Evolutionary conservation across 208 protist genomes (phyloP).

Genomic region (Polymyxa betae): DNA sequence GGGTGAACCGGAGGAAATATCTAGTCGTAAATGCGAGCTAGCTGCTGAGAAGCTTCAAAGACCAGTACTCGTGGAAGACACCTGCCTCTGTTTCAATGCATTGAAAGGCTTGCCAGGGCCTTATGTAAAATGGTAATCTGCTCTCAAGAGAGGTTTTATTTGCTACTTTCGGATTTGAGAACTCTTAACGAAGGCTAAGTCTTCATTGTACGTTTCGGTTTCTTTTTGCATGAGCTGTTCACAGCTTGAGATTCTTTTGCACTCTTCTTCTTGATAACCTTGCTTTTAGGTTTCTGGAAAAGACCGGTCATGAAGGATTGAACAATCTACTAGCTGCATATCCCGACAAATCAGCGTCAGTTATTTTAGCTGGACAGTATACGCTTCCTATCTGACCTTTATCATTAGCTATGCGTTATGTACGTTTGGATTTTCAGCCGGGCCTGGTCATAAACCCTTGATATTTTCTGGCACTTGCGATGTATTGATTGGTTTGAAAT

Average conservation of each 20-base stretch:
- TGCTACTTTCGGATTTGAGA: no score
- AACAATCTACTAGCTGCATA: slow-evolving; percentile 63
- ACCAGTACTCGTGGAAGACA: slow-evolving; percentile 92
- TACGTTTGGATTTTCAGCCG: not conserved
- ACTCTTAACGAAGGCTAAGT: no score
- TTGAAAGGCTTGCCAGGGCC: slow-evolving; percentile 91
- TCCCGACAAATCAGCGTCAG: slow-evolving; percentile 63
- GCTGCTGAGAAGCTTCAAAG: slow-evolving; percentile 78
- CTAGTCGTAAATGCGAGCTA: slow-evolving; percentile 84
- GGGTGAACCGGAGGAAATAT: slow-evolving; percentile 83
- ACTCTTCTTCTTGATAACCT: not conserved
- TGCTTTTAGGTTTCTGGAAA: slow-evolving; percentile 86
- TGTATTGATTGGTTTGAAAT: not conserved
- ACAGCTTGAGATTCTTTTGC: not conserved
- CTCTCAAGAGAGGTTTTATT: no score
- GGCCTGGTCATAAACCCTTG: not conserved
- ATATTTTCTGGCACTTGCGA: not conserved
- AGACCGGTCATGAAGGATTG: slow-evolving; percentile 81
- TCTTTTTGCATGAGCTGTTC: no score
- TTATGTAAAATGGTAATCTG: slow-evolving; percentile 83
- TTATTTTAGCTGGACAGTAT: not conserved
- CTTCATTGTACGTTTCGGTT: no score
- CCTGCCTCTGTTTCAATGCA: slow-evolving; percentile 92
- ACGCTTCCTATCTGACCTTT: not conserved
- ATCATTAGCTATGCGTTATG: slow-evolving; percentile 11